Base-by-base conservation (phyloP, 1,284 basidiomycete genomes). In the Filobasidium uniguttulatum region DNA sequence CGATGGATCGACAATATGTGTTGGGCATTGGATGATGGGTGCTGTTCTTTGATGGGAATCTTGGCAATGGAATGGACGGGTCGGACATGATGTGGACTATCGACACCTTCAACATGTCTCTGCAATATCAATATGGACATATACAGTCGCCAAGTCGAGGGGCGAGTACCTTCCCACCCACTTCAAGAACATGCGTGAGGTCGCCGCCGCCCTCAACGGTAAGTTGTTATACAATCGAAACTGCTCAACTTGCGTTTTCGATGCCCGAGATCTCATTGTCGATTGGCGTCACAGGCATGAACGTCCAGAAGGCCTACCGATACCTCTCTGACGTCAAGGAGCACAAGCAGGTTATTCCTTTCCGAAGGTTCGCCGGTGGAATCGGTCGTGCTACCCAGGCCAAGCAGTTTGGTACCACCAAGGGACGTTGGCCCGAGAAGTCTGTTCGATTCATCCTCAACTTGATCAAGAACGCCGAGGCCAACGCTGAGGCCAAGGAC, bases 151-250 rank as follows among this genome's bases (percentile, higher is more conserved):
- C 65, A 83, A 80, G 68, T 85, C 91, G 57, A 84, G 86, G 66
- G 91, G 91, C 65, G 85, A 91, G 76, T 94, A 97, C 78, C 81
- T 97, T 68, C 86, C 91, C 63, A 94, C 93, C 54, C 94, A 98
- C 77, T 98, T 96, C 82, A 99, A 98, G 85, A 98, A 98, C 81
- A 97, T 96, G 81, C 85, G 91, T 63, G 89, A 89, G 73, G 88
- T 93, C 53, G 84, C 81, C 50, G 85, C 86, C 62, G 86, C 83
- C 59, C 75, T 91, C 58, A 80, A 81, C 60, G 86, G 87, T 85
- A 61, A 60, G 77, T 73, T 14, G 22, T 6, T 10, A 26, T n/a
- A 23, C 41, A 23, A 19, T 38, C 20, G 36, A 17, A 33, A 33
- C 31, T 33, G 31, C 9, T 33, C 31, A 9, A 33, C n/a, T 23